Evolutionary conservation across 176 grass and related monocot genomes (phyloP).

Genomic region (Bolboschoenus planiculmis): DNA sequence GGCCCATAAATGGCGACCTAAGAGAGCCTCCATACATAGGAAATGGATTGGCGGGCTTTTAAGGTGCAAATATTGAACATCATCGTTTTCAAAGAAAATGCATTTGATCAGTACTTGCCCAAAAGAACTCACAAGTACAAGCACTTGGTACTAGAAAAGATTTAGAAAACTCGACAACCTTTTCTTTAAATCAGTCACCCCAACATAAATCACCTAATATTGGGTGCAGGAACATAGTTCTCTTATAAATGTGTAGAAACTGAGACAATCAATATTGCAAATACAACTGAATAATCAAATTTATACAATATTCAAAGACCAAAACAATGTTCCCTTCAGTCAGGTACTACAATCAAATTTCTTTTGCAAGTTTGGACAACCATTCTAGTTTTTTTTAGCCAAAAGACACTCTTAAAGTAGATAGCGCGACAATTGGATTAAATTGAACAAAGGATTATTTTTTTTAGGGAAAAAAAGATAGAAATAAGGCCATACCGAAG

Average conservation of each 20-base stretch:
- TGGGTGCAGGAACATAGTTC: not conserved
- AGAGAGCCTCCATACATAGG: not conserved
- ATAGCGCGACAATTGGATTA: not conserved
- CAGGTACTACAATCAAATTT: not conserved
- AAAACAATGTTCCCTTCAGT: not conserved
- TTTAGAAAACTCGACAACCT: not conserved
- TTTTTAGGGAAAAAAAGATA: not conserved
- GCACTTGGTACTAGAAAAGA: not conserved
- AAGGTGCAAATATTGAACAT: not conserved
- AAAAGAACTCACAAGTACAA: not conserved
- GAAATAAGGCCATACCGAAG: constrained; percentile 48
- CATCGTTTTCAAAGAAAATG: not conserved
- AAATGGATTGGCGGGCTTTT: not conserved
- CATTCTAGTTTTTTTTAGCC: not conserved
- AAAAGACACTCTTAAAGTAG: not conserved
- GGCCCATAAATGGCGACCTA: not conserved
- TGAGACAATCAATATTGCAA: not conserved
- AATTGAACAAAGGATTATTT: not conserved
- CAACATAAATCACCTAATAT: not conserved
- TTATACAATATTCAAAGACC: not conserved
- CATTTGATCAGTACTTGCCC: not conserved
- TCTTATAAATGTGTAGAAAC: not conserved
- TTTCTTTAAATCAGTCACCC: not conserved
- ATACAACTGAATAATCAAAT: not conserved
- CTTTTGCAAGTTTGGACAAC: not conserved